Percentiles rank a stretch among this genome's conserved stretches.
Conservation (phyloP, 2,329 filamentous ascomycete genomes). For the Falciphora oryzae region DNA sequence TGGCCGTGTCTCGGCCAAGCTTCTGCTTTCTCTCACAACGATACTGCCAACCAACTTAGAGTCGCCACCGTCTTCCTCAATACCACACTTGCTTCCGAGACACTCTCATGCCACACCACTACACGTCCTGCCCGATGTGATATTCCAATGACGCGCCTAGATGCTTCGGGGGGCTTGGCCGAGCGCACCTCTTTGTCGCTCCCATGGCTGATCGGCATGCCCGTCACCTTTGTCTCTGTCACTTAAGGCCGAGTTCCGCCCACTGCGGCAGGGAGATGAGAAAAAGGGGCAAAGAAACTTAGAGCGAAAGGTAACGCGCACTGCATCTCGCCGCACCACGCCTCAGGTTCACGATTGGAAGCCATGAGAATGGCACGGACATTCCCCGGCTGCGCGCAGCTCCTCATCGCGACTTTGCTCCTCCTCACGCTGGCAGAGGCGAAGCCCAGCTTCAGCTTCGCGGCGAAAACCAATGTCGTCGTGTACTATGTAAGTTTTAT, state of each 20-base stretch:
- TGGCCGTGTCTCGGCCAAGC: constrained; percentile 11
- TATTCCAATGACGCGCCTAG: background rate
- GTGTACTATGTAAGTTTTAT: constrained; percentile 33
- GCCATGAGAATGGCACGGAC: background rate
- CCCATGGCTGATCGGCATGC: background rate
- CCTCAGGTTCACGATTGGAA: background rate
- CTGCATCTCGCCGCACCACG: background rate
- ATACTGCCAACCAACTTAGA: background rate
- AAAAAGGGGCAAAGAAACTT: background rate
- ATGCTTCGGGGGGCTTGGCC: background rate
- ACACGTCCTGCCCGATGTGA: background rate
- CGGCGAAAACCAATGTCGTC: constrained; percentile 32
- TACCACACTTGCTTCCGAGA: background rate
- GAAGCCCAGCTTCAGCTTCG: constrained; percentile 22
- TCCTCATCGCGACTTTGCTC: background rate
- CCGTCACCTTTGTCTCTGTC: background rate
- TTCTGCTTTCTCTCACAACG: background rate
- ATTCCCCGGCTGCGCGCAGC: background rate
- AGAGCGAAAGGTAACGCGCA: background rate
- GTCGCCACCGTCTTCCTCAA: background rate
- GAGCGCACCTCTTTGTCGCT: background rate
- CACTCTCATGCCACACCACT: background rate
- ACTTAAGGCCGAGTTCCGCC: background rate
- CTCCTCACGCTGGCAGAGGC: background rate
- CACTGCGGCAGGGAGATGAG: background rate